These are phyloP conservation scores for Chaetoscypha palmicola DNA, from an alignment of 2,329 filamentous ascomycete species.

Conservation along the genomic window DNA sequence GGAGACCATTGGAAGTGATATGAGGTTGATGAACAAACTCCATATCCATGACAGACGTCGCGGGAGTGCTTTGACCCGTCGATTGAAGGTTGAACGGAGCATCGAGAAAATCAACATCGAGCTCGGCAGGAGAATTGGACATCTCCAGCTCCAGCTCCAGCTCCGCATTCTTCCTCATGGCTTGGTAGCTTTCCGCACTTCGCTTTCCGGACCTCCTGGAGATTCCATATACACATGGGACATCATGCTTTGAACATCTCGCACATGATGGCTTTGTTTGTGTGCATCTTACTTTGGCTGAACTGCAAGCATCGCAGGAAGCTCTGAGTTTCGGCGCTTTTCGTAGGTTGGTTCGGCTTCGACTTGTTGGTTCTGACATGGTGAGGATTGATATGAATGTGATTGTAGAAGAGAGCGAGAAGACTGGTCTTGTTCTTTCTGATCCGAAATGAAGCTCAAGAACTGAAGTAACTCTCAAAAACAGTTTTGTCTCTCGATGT, in stretches of 20 bases:
- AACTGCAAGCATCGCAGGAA: slow-evolving; percentile 10
- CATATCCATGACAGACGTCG: slow-evolving; percentile 2
- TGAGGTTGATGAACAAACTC: neutral
- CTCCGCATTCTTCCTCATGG: slow-evolving; percentile 7
- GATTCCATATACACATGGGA: slow-evolving; percentile 9
- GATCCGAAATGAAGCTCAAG: too few relatives aligned
- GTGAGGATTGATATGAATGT: neutral
- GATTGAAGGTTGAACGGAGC: neutral
- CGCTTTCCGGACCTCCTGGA: slow-evolving; percentile 8
- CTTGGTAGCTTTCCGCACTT: slow-evolving; percentile 10
- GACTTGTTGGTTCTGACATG: slow-evolving; percentile 6
- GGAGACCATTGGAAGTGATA: slow-evolving; percentile 2
- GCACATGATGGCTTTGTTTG: slow-evolving; percentile 9
- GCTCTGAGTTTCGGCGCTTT: slow-evolving; percentile 9
- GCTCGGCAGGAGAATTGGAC: neutral
- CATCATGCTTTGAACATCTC: slow-evolving; percentile 7
- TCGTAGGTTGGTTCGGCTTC: slow-evolving; percentile 4
- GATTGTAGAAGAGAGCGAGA: too few relatives aligned
- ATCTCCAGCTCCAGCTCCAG: slow-evolving; percentile 2
- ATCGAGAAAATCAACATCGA: slow-evolving; percentile 3
- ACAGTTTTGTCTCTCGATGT: too few relatives aligned
- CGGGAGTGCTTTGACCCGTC: neutral
- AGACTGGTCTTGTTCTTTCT: too few relatives aligned
- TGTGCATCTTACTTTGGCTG: slow-evolving; percentile 9
- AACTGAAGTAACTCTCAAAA: too few relatives aligned